These are phyloP conservation scores for Chernovozyma aurita DNA, from an alignment of 1,139 yeast genomes.

Conservation along the genomic window DNA sequence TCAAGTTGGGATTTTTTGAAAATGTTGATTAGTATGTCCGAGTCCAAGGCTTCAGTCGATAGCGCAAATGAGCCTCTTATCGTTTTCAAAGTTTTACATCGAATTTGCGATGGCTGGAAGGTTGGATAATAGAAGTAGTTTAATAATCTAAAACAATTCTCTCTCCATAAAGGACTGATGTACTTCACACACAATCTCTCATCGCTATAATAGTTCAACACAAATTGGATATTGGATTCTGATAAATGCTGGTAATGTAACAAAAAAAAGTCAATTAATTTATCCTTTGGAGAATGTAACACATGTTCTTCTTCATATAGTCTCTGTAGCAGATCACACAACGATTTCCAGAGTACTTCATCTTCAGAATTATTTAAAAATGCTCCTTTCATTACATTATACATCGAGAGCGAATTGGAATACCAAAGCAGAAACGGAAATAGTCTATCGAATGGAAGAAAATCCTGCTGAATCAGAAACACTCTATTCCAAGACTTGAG, in stretches of 20 bases:
- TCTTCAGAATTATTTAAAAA: conserved; percentile 29
- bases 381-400: conserved; percentile 24
- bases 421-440: conserved; percentile 50
- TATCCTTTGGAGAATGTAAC: conserved; percentile 42
- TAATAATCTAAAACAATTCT: conserved; percentile 42
- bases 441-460: conserved; percentile 13
- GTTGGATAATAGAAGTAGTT: conserved; percentile 38
- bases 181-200: conserved; percentile 38
- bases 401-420: conserved; percentile 38
- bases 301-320: conserved; percentile 29
- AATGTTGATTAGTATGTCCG: conserved; percentile 28
- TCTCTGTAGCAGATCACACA: conserved; percentile 32
- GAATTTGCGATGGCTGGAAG: conserved; percentile 20
- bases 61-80: conserved; percentile 39
- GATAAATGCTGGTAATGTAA: conserved; percentile 33
- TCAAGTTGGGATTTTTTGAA: conserved; percentile 24
- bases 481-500: conserved; percentile 32
- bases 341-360: conserved; percentile 27
- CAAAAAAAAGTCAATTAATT: conserved; percentile 41
- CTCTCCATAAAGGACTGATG: conserved; percentile 42
- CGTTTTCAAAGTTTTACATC: conserved; percentile 38
- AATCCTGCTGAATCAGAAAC: conserved; percentile 18
- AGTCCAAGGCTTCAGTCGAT: conserved; percentile 24
- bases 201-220: conserved; percentile 45
- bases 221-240: conserved; percentile 31